Percentiles rank a stretch among this genome's conserved stretches.
Evolutionary conservation across 73 alveolate genomes (phyloP).

Genomic region (Tetrahymena elliotti): DNA sequence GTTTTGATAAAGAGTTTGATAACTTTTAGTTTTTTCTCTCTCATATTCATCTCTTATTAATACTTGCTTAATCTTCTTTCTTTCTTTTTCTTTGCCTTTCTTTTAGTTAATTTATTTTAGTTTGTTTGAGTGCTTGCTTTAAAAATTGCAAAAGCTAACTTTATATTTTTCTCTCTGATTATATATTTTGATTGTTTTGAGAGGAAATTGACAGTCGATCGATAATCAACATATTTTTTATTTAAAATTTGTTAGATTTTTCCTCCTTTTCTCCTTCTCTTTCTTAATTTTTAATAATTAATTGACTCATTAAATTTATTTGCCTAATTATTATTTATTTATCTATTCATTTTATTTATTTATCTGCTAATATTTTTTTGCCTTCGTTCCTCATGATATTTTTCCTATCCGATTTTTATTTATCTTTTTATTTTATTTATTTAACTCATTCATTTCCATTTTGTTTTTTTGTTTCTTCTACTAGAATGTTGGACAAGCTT

Average conservation of each 20-base stretch:
- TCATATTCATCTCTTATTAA: neutral
- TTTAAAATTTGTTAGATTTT: neutral
- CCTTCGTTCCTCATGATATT: neutral
- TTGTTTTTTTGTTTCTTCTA: no score
- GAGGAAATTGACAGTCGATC: neutral
- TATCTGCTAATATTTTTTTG: no score
- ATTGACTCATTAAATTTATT: neutral
- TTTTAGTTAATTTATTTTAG: neutral
- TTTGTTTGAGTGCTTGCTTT: neutral
- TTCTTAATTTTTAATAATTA: neutral
- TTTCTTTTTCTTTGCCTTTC: neutral
- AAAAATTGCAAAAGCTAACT: neutral
- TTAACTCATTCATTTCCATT: neutral
- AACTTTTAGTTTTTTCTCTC: neutral
- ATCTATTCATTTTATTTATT: neutral
- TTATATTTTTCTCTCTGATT: neutral
- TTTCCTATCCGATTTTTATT: neutral
- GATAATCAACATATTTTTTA: neutral
- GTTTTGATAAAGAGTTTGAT: no score
- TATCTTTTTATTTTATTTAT: neutral
- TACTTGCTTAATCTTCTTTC: neutral
- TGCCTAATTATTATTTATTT: neutral
- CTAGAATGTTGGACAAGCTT: neutral
- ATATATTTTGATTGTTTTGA: neutral
- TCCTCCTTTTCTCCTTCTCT: slow-evolving; percentile 1